These are phyloP conservation scores for Tetragonia tetragonoides DNA, from an alignment of 148 eudicot genomes.

Conservation along the genomic window DNA sequence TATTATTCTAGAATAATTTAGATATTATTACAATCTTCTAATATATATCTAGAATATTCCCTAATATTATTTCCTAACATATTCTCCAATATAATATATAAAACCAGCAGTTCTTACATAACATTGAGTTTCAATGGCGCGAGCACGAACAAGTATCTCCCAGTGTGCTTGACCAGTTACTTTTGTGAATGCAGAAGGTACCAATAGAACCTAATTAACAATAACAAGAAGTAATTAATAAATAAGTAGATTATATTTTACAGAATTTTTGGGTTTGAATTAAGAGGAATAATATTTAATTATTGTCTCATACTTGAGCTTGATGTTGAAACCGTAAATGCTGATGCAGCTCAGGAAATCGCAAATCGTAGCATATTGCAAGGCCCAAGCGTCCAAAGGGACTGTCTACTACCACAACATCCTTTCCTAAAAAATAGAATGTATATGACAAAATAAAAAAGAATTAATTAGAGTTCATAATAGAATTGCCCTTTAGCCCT, in stretches of 20 bases:
- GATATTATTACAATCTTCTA: too few relatives aligned
- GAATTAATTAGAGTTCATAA: too few relatives aligned
- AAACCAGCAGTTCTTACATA: constrained; percentile 65
- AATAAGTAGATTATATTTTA: constrained; percentile 6
- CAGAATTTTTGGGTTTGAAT: constrained; percentile 51
- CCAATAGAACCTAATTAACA: constrained; percentile 58
- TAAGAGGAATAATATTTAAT: too few relatives aligned
- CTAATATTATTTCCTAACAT: too few relatives aligned
- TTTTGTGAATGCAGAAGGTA: constrained; percentile 88
- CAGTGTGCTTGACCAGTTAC: constrained; percentile 91
- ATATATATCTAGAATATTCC: too few relatives aligned
- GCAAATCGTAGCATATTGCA: constrained; percentile 77
- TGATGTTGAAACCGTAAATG: constrained; percentile 58
- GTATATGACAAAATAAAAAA: neutral
- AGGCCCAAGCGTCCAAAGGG: constrained; percentile 70
- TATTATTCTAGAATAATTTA: too few relatives aligned
- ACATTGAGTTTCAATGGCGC: constrained; percentile 81
- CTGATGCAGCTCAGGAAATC: constrained; percentile 77
- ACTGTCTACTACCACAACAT: constrained; percentile 59
- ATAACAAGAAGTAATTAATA: neutral
- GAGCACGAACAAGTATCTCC: constrained; percentile 75
- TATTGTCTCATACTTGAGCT: constrained; percentile 48
- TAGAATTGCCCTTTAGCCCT: too few relatives aligned
- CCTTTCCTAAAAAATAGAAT: constrained; percentile 65
- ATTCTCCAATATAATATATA: too few relatives aligned